These are phyloP conservation scores for Cutaneotrichosporon sp. DNA, from an alignment of 1,284 basidiomycete genomes.

Conservation along the genomic window DNA sequence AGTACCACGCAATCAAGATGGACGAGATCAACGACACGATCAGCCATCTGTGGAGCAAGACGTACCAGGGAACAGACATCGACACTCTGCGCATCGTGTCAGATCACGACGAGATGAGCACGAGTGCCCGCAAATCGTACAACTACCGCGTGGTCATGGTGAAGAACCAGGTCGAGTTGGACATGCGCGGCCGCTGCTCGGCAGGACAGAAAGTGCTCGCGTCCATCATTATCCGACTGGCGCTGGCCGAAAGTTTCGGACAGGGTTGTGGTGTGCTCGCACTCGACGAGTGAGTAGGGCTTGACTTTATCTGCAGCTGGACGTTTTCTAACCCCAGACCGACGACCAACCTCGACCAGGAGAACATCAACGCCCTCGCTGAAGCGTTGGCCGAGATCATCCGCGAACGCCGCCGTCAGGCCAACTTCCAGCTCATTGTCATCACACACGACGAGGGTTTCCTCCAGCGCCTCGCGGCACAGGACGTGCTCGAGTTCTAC, in stretches of 20 bases:
- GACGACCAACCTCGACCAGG: slow-evolving; percentile 92
- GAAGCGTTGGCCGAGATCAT: slow-evolving; percentile 89
- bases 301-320: neutral
- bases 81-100: slow-evolving; percentile 95
- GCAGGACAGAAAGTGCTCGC: slow-evolving; percentile 99
- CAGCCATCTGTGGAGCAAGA: slow-evolving; percentile 95
- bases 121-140: slow-evolving; percentile 79
- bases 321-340: slow-evolving; percentile 49
- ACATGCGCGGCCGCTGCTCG: slow-evolving; percentile 97
- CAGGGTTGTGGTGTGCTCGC: slow-evolving; percentile 97
- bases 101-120: slow-evolving; percentile 73
- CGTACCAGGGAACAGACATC: slow-evolving; percentile 99
- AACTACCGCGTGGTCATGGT: slow-evolving; percentile 99
- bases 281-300: slow-evolving; percentile 70
- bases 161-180: slow-evolving; percentile 98
- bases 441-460: slow-evolving; percentile 86
- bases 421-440: slow-evolving; percentile 95
- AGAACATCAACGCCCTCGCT: slow-evolving; percentile 94
- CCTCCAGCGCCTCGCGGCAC: slow-evolving; percentile 61
- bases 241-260: slow-evolving; percentile 93
- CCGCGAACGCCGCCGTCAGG: slow-evolving; percentile 77
- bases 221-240: slow-evolving; percentile 98
- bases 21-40: slow-evolving; percentile 98
- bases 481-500: slow-evolving; percentile 85
- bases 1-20: slow-evolving; percentile 98